These are phyloP conservation scores for Xylaria sp. DNA, from an alignment of 2,329 filamentous ascomycete genomes.

Conservation along the genomic window DNA sequence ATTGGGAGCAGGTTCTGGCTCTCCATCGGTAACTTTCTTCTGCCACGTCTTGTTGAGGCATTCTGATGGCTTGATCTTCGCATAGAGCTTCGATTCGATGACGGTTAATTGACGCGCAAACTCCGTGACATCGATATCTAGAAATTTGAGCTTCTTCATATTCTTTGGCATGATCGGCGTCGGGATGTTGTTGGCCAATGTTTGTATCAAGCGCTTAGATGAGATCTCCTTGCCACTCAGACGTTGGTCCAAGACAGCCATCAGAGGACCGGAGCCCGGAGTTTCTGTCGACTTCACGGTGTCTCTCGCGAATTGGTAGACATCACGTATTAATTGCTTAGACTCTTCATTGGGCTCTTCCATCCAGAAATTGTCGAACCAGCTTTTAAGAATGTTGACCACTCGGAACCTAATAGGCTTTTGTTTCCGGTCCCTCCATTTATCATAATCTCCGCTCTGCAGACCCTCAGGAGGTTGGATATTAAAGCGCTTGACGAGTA, in stretches of 20 bases:
- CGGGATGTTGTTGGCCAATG: slow-evolving; percentile 83
- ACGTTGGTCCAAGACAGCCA: slow-evolving; percentile 89
- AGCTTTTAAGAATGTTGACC: slow-evolving; percentile 97
- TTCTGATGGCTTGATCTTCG: slow-evolving; percentile 95
- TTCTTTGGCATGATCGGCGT: slow-evolving; percentile 96
- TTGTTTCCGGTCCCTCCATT: slow-evolving; percentile 94
- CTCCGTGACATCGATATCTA: slow-evolving; percentile 95
- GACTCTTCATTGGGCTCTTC: slow-evolving; percentile 88
- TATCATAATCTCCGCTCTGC: slow-evolving; percentile 78
- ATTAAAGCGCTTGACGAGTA: slow-evolving; percentile 90
- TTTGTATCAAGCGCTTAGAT: slow-evolving; percentile 87
- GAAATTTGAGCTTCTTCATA: slow-evolving; percentile 99
- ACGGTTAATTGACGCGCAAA: slow-evolving; percentile 98
- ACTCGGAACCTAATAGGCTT: slow-evolving; percentile 96
- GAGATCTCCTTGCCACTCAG: slow-evolving; percentile 88
- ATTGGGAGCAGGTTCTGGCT: slow-evolving; percentile 88
- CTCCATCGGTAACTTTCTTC: slow-evolving; percentile 86
- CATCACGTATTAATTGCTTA: slow-evolving; percentile 84
- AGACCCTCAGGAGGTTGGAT: slow-evolving; percentile 91
- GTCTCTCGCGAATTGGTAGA: slow-evolving; percentile 91
- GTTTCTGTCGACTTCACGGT: slow-evolving; percentile 94
- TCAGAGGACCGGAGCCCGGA: slow-evolving; percentile 84
- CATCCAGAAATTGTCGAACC: slow-evolving; percentile 99
- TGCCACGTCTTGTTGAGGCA: slow-evolving; percentile 99
- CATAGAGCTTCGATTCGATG: slow-evolving; percentile 93